Conservation (phyloP, 768 basidiomycete species). For the Lanmaoa pseudosensibilis region DNA sequence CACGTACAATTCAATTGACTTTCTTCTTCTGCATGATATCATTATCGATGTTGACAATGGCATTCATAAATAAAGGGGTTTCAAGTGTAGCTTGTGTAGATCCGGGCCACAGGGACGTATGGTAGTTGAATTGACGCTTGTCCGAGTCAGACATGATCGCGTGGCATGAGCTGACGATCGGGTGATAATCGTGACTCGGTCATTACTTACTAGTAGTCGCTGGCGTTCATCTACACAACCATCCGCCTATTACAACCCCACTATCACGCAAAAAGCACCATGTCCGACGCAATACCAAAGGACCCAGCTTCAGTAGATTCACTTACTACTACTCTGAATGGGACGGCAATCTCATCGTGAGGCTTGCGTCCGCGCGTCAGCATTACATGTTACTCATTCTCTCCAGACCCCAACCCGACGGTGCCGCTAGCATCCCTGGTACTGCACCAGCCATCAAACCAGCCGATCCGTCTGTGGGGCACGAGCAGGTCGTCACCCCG, state of each 20-base stretch:
- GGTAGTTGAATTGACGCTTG: neutral
- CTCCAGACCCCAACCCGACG: conserved; percentile 16
- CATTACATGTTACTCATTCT: neutral
- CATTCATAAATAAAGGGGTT: conserved; percentile 12
- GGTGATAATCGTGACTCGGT: conserved; percentile 11
- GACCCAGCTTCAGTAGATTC: conserved; percentile 26
- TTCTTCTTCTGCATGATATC: conserved; percentile 27
- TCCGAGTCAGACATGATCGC: neutral
- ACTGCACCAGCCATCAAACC: conserved; percentile 35
- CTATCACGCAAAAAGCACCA: neutral
- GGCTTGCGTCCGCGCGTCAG: conserved; percentile 8
- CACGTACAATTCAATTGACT: conserved; percentile 24
- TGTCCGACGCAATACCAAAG: conserved; percentile 27
- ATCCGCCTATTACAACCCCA: neutral
- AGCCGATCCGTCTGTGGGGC: conserved; percentile 29
- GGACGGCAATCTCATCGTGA: conserved; percentile 33
- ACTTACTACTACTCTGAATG: conserved; percentile 28
- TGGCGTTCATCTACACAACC: neutral
- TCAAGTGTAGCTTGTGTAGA: no score
- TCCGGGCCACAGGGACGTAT: no score
- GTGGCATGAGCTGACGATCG: neutral
- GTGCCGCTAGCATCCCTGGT: neutral
- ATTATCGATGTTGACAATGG: conserved; percentile 24
- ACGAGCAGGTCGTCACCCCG: conserved; percentile 87
- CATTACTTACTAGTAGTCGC: neutral